Evolutionary conservation across 2,329 filamentous ascomycete species (phyloP), one percentile per base, ranked within the genome.

Genomic region (Diaporthe citriasiana): DNA sequence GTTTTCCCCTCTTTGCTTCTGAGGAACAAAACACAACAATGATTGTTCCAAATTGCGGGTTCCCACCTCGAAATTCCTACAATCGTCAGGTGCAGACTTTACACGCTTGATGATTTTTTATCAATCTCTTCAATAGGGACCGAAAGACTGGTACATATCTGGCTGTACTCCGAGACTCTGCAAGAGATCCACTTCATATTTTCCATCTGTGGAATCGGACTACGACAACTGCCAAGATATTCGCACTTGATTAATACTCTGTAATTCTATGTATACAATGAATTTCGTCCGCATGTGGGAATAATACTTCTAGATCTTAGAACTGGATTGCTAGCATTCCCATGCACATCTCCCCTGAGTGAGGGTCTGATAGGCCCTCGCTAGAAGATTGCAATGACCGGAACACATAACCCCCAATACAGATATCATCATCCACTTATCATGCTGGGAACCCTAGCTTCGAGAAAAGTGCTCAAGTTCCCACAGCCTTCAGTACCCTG

Each of bases 241-340:
- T 8, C 17, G 27, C 51, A 12, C 9, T 38, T 9, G 22, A 57
- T n/a, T 5, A n/a, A 38, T 13, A 25, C 15, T 17, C 55, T 57
- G 40, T 57, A n/a, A 25, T 25, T 17, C 55, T 57, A 57, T 57
- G 40, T 57, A 17, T 57, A 25, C 55, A 57, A 19, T 38, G 55
- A 25, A 4, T 4, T 9, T 40, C 55, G 10, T 57, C 33, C 9
- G 55, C 12, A 57, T 40, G 55, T 40, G 55, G 55, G 33, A 33
- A 38, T 15, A 57, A 57, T 4, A 15, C 4, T 57, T 40, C 33
- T 25, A 8, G 55, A 57, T 57, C 55, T 35, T 38, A 25, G 12
- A 25, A 38, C 5, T 38, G 22, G 1, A 40, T 6, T 57, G 33
- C n/a, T 15, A 40, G 33, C 33, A 57, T 57, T 22, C 6, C 33